Conservation (phyloP, 306 rosid species). For the Begonia masoniana region DNA sequence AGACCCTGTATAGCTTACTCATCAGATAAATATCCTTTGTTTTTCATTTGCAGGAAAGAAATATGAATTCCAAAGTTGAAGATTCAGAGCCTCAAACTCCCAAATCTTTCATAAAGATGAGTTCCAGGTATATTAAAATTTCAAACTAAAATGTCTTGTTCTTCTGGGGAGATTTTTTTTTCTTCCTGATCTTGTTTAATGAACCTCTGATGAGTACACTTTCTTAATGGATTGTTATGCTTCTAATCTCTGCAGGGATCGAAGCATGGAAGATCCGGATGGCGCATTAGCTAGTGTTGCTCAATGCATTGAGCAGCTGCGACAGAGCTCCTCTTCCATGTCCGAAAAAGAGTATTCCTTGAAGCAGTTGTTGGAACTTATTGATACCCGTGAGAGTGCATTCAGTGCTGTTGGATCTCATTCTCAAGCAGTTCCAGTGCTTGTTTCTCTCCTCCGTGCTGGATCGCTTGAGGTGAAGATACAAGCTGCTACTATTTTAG, state of each 20-base stretch:
- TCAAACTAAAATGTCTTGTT: constrained; percentile 5
- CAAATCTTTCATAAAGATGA: constrained; percentile 67
- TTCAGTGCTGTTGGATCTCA: constrained; percentile 99
- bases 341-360: constrained; percentile 87
- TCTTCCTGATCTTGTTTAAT: background rate
- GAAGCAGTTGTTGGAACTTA: constrained; percentile 72
- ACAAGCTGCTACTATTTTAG: constrained; percentile 92
- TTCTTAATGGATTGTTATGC: constrained; percentile 12
- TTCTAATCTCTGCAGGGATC: constrained; percentile 58
- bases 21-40: background rate
- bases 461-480: constrained; percentile 89
- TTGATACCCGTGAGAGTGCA: constrained; percentile 84
- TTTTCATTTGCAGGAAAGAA: constrained; percentile 60
- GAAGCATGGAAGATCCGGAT: constrained; percentile 99
- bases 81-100: constrained; percentile 96
- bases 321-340: constrained; percentile 66
- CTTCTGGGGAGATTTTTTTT: background rate
- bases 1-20: background rate
- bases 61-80: constrained; percentile 52
- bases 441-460: constrained; percentile 96
- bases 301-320: constrained; percentile 96
- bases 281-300: constrained; percentile 99
- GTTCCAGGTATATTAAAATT: constrained; percentile 54
- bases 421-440: constrained; percentile 99
- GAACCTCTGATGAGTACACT: background rate